Evolutionary conservation across 2,329 filamentous ascomycete genomes (phyloP).

Genomic region (Macrophomina pseudophaseolina): DNA sequence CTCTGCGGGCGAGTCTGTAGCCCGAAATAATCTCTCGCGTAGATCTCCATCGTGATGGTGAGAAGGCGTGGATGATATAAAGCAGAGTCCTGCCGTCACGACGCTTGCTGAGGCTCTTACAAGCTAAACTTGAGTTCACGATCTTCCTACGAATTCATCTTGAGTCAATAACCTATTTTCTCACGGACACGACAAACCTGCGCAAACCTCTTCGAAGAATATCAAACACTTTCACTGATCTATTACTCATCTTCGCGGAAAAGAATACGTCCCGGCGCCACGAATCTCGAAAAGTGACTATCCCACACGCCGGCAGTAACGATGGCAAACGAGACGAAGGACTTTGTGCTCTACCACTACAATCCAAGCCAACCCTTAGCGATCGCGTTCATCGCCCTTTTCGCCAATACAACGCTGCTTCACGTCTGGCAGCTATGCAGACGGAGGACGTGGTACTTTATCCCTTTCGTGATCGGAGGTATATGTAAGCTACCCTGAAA

Average conservation of each 20-base stretch:
- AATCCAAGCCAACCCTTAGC: slow-evolving; percentile 36
- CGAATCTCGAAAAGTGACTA: background rate
- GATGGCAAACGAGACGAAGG: background rate
- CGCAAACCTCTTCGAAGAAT: background rate
- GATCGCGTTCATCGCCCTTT: slow-evolving; percentile 38
- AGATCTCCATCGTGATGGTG: background rate
- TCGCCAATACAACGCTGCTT: slow-evolving; percentile 36
- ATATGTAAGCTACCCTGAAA: slow-evolving; percentile 46
- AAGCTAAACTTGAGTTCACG: background rate
- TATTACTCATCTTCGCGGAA: slow-evolving; percentile 2
- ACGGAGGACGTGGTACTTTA: slow-evolving; percentile 56
- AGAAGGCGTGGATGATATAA: background rate
- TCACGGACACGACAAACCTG: background rate
- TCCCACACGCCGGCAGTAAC: background rate
- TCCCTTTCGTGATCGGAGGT: slow-evolving; percentile 57
- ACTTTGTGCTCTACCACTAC: slow-evolving; percentile 38
- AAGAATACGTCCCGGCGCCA: slow-evolving; percentile 1
- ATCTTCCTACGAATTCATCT: background rate
- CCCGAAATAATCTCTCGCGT: background rate
- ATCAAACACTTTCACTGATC: background rate
- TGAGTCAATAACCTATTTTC: background rate
- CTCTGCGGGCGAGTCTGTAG: background rate
- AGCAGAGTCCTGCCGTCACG: background rate
- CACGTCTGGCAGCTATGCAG: slow-evolving; percentile 48
- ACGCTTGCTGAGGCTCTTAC: no score